Evolutionary conservation across 176 grass and related monocot genomes (phyloP), one percentile per base, ranked within the genome.

Genomic region (Elymus sibiricus): DNA sequence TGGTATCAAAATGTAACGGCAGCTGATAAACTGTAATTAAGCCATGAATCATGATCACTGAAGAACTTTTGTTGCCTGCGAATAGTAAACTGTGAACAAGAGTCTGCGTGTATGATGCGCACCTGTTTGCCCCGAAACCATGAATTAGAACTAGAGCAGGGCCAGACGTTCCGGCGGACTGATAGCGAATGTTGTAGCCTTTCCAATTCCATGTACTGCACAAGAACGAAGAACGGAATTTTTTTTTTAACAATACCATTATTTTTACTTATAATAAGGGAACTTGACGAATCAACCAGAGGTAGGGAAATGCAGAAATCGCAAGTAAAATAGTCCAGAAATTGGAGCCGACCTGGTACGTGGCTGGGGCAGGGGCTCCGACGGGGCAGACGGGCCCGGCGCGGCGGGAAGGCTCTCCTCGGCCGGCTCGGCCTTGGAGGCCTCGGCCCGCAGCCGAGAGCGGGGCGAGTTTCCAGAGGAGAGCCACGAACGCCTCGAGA

Each of bases 121-220:
- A 95, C 93, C 93, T 98, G 92, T 98, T 98, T 47, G 92, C 93
- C 31, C 93, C 91, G 76, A 98, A 98, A 47, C 93, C 96, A 80
- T 98, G 93, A 79, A 98, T 64, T 40, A 98, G 79, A 94, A 98
- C 92, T 64, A 95, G 86, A 35, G 96, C 88, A 83, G 93, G 93
- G 28, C 93, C 96, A 28, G 62, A 77, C 4, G 92, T 86, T 70
- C 93, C 96, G 2, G 93, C 90, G 34, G 49, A 71, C 79, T 98
- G 96, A 39, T 95, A 98, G 38, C 91, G 92, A 74, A 95, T 92
- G 60, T 77, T 91, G 66, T 98, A 98, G 28, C 90, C 86, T 64
- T 63, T 93, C 92, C 93, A 98, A 25, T 89, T 86, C 96, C 96
- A 98, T 22, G 42, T 92, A 9, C 93, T 95, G 81, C 27, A 62